Conservation (phyloP, 495 filamentous ascomycete genomes). For the Daldinia caldariorum region DNA sequence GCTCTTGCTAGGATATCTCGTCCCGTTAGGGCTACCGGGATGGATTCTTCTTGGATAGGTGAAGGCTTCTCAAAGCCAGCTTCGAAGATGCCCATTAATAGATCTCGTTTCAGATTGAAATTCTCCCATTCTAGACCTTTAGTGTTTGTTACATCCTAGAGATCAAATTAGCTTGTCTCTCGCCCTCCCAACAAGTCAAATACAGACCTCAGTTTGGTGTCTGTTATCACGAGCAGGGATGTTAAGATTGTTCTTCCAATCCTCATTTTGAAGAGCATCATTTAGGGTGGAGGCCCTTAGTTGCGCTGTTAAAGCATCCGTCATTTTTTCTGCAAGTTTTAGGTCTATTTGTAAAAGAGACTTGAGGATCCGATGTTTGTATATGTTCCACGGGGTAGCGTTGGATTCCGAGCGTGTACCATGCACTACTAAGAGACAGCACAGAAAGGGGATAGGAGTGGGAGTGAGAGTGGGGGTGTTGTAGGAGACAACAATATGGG, state of each 20-base stretch:
- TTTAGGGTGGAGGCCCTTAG: conserved; percentile 76
- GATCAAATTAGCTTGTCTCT: conserved; percentile 23
- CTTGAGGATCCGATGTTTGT: conserved; percentile 2
- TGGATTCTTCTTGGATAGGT: conserved; percentile 98
- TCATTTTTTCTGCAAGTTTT: conserved; percentile 47
- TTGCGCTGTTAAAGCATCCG: conserved; percentile 70
- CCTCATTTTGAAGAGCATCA: conserved; percentile 65
- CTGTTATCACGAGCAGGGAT: conserved; percentile 83
- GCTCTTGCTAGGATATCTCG: conserved; percentile 95
- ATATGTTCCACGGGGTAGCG: conserved; percentile 12
- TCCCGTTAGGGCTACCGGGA: conserved; percentile 94
- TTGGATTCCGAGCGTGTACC: conserved; percentile 1
- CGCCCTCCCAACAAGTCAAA: conserved; percentile 7
- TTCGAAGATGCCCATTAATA: conserved; percentile 99
- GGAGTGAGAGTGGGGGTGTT: conserved; percentile 1
- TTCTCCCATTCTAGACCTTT: conserved; percentile 98
- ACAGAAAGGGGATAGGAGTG: background rate
- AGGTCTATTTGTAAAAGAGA: background rate
- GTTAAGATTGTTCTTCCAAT: conserved; percentile 84
- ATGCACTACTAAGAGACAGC: conserved; percentile 17
- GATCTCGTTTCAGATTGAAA: conserved; percentile 89
- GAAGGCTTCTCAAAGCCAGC: conserved; percentile 99
- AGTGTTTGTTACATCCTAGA: conserved; percentile 93
- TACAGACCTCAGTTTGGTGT: conserved; percentile 89
- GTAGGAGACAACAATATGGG: conserved; percentile 7